These are phyloP conservation scores for Chlamydomonas sp. DNA, from an alignment of 139 green algal species.

Conservation along the genomic window DNA sequence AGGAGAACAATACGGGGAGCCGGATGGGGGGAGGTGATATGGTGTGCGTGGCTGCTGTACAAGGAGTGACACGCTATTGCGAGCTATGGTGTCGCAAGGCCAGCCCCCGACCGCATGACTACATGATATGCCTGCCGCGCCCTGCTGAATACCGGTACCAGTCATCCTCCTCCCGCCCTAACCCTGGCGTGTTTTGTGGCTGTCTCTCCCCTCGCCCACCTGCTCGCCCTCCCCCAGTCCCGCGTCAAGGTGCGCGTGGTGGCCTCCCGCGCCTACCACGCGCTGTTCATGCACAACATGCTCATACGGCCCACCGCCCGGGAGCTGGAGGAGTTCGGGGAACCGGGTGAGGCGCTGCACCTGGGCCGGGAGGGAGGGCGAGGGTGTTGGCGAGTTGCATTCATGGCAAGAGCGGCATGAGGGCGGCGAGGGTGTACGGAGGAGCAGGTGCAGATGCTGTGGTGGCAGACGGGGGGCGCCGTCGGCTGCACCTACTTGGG, in stretches of 20 bases:
- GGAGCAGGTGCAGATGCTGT: no score
- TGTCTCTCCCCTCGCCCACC: background rate
- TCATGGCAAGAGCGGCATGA: no score
- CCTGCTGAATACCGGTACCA: background rate
- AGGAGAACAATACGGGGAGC: no score
- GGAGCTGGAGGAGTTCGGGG: slow-evolving; percentile 86
- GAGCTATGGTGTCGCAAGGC: background rate
- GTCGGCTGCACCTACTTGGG: background rate
- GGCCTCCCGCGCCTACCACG: slow-evolving; percentile 91
- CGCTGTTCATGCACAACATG: slow-evolving; percentile 99
- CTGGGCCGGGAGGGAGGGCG: no score
- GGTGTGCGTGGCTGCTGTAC: background rate
- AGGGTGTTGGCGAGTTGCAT: no score
- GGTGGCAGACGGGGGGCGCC: no score
- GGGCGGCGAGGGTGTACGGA: no score
- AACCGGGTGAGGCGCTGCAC: slow-evolving; percentile 53
- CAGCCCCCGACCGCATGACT: no score
- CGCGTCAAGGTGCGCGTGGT: slow-evolving; percentile 87
- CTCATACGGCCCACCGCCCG: slow-evolving; percentile 86
- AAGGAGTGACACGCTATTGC: background rate
- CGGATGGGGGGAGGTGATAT: background rate
- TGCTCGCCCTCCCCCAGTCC: background rate
- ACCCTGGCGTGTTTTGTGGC: background rate
- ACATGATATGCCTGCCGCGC: background rate
- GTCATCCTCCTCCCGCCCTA: background rate